Evolutionary conservation across 345 rosid genomes (phyloP).

Genomic region (Turritis glabra): DNA sequence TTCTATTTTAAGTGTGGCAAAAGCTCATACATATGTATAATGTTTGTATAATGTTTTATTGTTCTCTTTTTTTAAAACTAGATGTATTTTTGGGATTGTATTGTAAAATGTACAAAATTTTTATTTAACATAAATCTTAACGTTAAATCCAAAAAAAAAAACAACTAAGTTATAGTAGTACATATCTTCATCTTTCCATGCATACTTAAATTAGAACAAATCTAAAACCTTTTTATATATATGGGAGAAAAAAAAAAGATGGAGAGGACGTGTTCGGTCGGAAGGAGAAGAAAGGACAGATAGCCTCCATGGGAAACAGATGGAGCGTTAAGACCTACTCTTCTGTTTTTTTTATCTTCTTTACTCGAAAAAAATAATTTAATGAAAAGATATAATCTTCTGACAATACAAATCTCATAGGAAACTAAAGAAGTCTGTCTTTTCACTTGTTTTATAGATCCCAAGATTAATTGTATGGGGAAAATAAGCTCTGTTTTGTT

Average conservation of each 20-base stretch:
- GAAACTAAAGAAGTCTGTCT: constrained; percentile 30
- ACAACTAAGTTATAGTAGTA: no score
- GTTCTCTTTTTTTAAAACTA: no score
- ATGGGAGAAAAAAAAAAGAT: neutral
- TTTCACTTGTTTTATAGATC: constrained; percentile 26
- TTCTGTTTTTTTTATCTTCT: neutral
- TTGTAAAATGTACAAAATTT: no score
- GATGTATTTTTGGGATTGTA: no score
- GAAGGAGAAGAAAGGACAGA: constrained; percentile 41
- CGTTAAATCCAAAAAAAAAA: no score
- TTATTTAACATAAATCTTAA: no score
- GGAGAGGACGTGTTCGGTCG: constrained; percentile 39
- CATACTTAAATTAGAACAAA: neutral
- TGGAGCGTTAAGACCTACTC: constrained; percentile 27
- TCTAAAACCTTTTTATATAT: neutral
- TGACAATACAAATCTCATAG: constrained; percentile 34
- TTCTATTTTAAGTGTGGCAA: no score
- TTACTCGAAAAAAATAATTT: neutral
- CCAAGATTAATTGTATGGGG: constrained; percentile 28
- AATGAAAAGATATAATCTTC: constrained; percentile 17
- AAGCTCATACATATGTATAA: no score
- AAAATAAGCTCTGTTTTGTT: constrained; percentile 15
- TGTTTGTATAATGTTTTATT: no score
- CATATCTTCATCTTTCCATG: no score
- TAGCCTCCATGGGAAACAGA: constrained; percentile 31